Evolutionary conservation across 371 early-diverging fungal genomes (phyloP).

Genomic region (Mucor indicus): DNA sequence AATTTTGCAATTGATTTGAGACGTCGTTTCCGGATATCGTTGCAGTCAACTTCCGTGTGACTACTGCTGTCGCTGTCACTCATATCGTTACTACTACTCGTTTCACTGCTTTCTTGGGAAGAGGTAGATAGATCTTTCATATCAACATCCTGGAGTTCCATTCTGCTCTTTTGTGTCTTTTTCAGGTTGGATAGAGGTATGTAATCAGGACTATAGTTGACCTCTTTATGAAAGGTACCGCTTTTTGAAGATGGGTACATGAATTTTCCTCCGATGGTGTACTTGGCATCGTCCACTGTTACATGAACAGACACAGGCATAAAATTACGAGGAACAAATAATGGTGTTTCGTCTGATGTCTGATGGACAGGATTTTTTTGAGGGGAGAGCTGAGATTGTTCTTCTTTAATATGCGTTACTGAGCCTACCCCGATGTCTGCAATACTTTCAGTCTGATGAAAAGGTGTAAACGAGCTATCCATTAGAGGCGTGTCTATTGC

Average conservation of each 20-base stretch:
- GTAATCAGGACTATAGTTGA: constrained; percentile 4
- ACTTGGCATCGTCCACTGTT: constrained; percentile 36
- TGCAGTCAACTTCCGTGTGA: neutral
- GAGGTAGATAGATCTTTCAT: too few species aligned
- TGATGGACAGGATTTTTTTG: neutral
- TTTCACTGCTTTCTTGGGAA: too few species aligned
- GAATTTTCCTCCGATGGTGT: constrained; percentile 41
- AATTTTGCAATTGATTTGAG: constrained; percentile 1
- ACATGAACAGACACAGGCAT: constrained; percentile 28
- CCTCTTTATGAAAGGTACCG: neutral
- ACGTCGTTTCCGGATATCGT: too few species aligned
- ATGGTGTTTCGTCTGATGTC: neutral
- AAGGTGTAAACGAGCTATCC: constrained; percentile 8
- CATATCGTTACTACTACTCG: neutral
- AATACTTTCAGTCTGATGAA: too few species aligned
- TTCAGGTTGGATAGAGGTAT: neutral
- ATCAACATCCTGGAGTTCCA: too few species aligned
- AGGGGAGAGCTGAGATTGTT: neutral
- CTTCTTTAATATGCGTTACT: too few species aligned
- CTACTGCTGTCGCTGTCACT: neutral
- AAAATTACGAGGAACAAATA: constrained; percentile 27
- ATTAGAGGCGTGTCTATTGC: neutral
- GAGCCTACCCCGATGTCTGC: too few species aligned
- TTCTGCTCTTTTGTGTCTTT: neutral
- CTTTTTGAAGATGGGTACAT: constrained; percentile 16